Evolutionary conservation across 2,329 filamentous ascomycete species (phyloP), one percentile per base, ranked within the genome.

Genomic region (Rhynchosporium secalis): DNA sequence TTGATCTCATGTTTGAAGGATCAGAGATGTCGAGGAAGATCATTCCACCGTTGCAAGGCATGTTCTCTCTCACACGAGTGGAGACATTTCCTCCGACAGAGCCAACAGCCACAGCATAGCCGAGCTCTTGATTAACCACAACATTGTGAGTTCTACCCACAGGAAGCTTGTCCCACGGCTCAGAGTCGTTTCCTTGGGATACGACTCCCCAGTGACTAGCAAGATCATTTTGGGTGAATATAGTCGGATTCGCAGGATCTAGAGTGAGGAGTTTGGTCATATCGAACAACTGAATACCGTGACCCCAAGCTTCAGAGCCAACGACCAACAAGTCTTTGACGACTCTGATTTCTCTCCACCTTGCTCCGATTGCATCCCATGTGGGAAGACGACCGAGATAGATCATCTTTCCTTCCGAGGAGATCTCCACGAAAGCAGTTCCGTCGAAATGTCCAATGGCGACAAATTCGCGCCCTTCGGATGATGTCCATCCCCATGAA

Each of bases 221-320:
- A 7, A 61, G 51, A 13, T 41, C 26, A 40, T 58, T 46, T 41
- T 36, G 56, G 13, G 51, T 67, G 66, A 80, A 80, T 33, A 69
- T 73, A 3, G 70, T 71, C 12, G 77, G 76, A 5, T 72, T 72
- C 4, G 61, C 59, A 1, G 78, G 77, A 71, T 80, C 75, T 62
- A 84, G 70, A 40, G 74, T 74, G 58, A 82, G 75, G 10, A 84
- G 75, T 75, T 82, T 81, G 66, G 75, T 80, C 79, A 82, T 77
- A 66, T 84, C 82, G 66, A 84, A 84, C 67, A 84, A 78, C 70
- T 84, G 82, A 54, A 84, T 78, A 45, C 78, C 78, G 67, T 83
- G 81, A 58, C 72, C 71, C 9, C 69, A 68, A 15, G 78, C 76
- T 59, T 81, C 79, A 28, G 73, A 72, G 33, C 76, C 76, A 64